Evolutionary conservation across 169 alveolate genomes (phyloP), one percentile per base, ranked within the genome.

Genomic region (Perkinsus chesapeaki): DNA sequence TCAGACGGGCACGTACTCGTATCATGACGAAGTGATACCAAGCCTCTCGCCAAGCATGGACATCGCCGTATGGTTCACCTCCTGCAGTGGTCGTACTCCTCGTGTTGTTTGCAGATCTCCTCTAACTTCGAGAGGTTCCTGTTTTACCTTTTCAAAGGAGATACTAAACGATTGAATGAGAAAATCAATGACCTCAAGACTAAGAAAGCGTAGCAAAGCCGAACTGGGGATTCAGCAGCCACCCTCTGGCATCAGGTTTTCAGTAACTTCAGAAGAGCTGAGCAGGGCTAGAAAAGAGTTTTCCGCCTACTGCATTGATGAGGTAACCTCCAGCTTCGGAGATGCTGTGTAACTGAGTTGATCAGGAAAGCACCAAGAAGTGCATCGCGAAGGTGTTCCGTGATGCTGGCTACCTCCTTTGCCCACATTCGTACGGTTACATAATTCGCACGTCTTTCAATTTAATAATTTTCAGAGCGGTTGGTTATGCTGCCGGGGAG

Each of bases 41-140:
- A 94, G 94, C 31, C 38, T 39, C 72, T 48, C 93, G 16, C 95
- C 95, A 27, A 39, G 94, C 39, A 94, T 94, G 94, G 95, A 94
- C 73, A 94, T 94, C 7, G 91, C 39, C 20, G 93, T 92, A 19
- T 3, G 82, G 31, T 60, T 23, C 31, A 34, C 23, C 31, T 34
- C 27, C 1, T 16, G 82, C 82, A 60, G 82, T 9, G 23, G 23
- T 43, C 23, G 31, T 60, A 0, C 27, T 0, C 82, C 27, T 7
- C 36, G 3, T 5, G 82, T 27, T 60, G 82, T 60, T 16, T 23
- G 82, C 82, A 60, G 82, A 60, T 60, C 12, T 90, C 94, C 38
- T 72, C 93, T 73, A 94, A 94, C 92, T 93, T 94, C 73, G 95
- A 94, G 91, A 34, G 95, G 0, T 73, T 94, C 38, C 92, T 94